Percentiles rank a stretch among this genome's conserved stretches.
phyloP scores from a whole-genome alignment of 306 rosid genomes.

The Vigna unguiculata region DNA sequence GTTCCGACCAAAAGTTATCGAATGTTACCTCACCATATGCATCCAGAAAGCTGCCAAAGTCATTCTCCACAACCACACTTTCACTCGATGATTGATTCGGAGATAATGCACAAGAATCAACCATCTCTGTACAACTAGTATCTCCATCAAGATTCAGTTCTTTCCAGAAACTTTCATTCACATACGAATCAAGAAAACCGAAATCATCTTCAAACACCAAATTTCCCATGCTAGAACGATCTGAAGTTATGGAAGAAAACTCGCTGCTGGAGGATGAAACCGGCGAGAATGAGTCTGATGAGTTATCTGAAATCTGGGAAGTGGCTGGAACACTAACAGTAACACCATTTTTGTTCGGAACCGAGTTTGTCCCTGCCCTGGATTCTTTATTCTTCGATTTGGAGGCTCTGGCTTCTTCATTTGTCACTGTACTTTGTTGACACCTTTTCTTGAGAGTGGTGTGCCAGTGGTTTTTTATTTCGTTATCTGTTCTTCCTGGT shows the following conservation, averaged over 20 bases:
- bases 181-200: constrained; percentile 40
- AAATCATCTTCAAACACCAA: constrained; percentile 41
- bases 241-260: constrained; percentile 21
- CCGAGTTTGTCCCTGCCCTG: background rate
- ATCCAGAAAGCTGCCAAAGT: constrained; percentile 25
- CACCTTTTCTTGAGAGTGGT: background rate
- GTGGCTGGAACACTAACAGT: background rate
- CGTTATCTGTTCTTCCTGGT: background rate
- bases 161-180: constrained; percentile 40
- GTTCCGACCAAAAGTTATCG: constrained; percentile 47
- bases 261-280: constrained; percentile 33
- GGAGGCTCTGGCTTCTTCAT: background rate
- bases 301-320: constrained; percentile 28
- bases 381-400: constrained; percentile 4
- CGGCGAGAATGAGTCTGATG: constrained; percentile 2
- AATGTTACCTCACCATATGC: background rate
- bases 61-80: background rate
- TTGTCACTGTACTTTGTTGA: background rate
- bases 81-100: background rate
- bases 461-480: background rate
- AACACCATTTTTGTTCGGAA: constrained; percentile 4
- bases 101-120: constrained; percentile 30
- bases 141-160: constrained; percentile 23
- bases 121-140: background rate
- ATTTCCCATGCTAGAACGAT: background rate